Evolutionary conservation across 805 yeast species (phyloP).

Genomic region (Yarrowia phangngaensis): DNA sequence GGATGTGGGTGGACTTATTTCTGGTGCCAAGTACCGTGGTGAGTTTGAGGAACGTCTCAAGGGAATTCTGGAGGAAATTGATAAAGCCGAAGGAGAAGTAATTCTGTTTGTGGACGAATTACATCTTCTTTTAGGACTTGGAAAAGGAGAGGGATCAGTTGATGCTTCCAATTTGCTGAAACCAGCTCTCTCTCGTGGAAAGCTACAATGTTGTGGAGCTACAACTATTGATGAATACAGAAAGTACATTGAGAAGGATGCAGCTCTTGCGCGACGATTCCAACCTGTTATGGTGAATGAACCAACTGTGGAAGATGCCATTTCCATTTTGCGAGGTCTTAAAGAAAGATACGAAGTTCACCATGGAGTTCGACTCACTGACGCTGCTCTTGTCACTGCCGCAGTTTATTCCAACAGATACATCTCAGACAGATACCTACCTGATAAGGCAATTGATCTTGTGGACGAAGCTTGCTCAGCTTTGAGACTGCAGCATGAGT

Average conservation of each 20-base stretch:
- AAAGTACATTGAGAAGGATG: conserved; percentile 92
- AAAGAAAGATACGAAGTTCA: conserved; percentile 95
- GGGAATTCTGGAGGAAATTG: conserved; percentile 75
- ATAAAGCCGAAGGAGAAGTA: conserved; percentile 67
- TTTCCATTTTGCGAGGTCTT: conserved; percentile 85
- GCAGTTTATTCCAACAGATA: conserved; percentile 86
- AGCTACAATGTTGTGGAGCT: conserved; percentile 91
- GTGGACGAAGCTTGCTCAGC: conserved; percentile 98
- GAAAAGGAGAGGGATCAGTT: conserved; percentile 90
- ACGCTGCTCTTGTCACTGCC: conserved; percentile 89
- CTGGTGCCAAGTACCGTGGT: conserved; percentile 94
- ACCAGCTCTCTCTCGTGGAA: conserved; percentile 91
- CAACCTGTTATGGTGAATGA: conserved; percentile 83
- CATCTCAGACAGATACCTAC: conserved; percentile 84
- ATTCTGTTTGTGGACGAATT: conserved; percentile 88
- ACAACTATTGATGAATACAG: conserved; percentile 91
- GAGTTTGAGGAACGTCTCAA: conserved; percentile 92
- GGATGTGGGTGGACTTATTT: conserved; percentile 82
- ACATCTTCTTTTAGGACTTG: conserved; percentile 83
- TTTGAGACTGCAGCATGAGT: conserved; percentile 88
- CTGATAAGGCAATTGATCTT: conserved; percentile 94
- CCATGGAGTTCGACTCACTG: conserved; percentile 93
- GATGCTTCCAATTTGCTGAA: conserved; percentile 92
- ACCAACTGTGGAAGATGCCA: conserved; percentile 87
- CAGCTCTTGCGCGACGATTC: conserved; percentile 90